Evolutionary conservation across 352 stramenopile species (phyloP), one percentile per base, ranked within the genome.

Genomic region (Phytophthora cryptogea): DNA sequence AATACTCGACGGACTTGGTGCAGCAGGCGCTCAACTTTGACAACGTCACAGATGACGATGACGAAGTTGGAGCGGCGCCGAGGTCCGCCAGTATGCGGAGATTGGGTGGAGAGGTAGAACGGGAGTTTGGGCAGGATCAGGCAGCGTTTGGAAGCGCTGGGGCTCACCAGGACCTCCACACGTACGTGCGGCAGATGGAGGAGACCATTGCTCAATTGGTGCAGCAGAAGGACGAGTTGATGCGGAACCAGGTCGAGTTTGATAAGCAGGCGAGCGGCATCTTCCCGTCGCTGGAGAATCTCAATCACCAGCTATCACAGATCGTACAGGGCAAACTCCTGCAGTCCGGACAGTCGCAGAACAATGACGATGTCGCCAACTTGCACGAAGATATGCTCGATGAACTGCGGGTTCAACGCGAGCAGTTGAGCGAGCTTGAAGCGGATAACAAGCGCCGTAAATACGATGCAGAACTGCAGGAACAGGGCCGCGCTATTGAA

Each of bases 191-290:
- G 52, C 83, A 92, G 51, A 90, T 92, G 80, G 80, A 92, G 58
- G 78, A 82, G 43, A 92, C 83, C 5, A 89, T 92, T 31, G 79
- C 79, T 13, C 78, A 89, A 63, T 63, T 92, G 17, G 80, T 89
- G 49, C 77, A 89, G 55, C 80, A 92, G 53, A 89, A 89, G 54
- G 80, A 89, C 44, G 83, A 90, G 54, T 40, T 92, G 37, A 32
- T 90, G 57, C 66, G 78, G 23, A 92, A 92, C 58, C 83, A 91
- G 47, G 79, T 69, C 1, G 81, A 90, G 69, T 92, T 92, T 48
- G 83, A 92, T 54, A 88, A 90, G 56, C 83, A 92, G 47, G 83
- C 83, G n/a, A 90, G 81, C 27, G 80, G 83, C 9, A 90, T 92
- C 57, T 92, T 92, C 54, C 83, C 83, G 41, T 89, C 83, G 8